phyloP scores from a whole-genome alignment of 306 rosid genomes.

The Begonia peltatifolia region DNA sequence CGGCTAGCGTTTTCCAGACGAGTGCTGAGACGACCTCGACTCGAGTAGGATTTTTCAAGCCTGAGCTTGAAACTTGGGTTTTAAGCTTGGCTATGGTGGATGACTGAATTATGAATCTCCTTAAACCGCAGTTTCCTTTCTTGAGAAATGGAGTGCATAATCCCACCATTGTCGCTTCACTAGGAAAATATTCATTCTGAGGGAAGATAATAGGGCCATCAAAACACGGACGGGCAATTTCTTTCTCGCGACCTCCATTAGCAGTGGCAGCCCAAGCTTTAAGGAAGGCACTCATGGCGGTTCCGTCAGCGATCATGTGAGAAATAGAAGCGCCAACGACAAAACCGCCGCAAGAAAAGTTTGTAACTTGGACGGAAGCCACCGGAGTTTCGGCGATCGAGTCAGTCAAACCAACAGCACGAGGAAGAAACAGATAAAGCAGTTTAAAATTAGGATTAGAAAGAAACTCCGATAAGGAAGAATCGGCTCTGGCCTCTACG shows the following conservation, averaged over 20 bases:
- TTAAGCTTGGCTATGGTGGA: not conserved
- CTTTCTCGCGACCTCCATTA: not conserved
- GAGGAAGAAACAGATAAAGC: not conserved
- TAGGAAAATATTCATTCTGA: not conserved
- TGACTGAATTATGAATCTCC: not conserved
- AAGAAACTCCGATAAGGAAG: not conserved
- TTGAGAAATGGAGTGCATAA: not conserved
- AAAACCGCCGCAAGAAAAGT: not conserved
- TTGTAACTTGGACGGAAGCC: not conserved
- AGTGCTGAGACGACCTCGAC: not conserved
- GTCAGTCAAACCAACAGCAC: not conserved
- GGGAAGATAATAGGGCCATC: not conserved
- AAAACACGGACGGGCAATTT: not conserved
- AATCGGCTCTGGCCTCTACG: not conserved
- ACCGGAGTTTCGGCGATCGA: not conserved
- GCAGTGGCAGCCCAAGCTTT: slow-evolving; percentile 1
- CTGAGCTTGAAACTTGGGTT: not conserved
- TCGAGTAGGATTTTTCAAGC: not conserved
- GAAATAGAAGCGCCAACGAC: not conserved
- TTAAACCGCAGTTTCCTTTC: not conserved
- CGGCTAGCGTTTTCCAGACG: not conserved
- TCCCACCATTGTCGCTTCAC: not conserved
- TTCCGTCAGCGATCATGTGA: not conserved
- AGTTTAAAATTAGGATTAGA: not conserved
- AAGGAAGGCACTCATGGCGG: not conserved